Evolutionary conservation across 306 rosid genomes (phyloP).

Genomic region (Betula pendula): DNA sequence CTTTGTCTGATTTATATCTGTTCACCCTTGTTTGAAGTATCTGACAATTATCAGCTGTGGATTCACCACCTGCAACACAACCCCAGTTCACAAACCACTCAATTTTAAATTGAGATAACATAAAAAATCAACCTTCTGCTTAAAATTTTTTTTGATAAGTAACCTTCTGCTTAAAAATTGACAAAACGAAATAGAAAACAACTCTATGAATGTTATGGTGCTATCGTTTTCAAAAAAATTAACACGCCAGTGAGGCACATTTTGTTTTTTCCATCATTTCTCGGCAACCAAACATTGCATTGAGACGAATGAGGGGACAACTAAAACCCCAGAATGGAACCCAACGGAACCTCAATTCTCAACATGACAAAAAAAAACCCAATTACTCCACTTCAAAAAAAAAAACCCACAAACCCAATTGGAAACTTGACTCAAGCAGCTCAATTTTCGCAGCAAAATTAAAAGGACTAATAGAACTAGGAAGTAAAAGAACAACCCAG

Average conservation of each 20-base stretch:
- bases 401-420: neutral
- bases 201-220: neutral
- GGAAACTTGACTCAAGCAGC: conserved; percentile 13
- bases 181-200: neutral
- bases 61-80: conserved; percentile 78
- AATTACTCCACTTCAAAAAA: neutral
- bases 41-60: conserved; percentile 76
- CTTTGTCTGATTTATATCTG: conserved; percentile 77
- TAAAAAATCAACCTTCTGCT: neutral
- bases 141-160: too few relatives aligned
- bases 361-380: neutral
- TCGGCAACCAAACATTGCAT: neutral
- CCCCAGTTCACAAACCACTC: conserved; percentile 14
- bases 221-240: neutral
- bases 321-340: neutral
- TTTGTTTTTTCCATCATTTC: neutral
- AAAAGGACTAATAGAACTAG: neutral
- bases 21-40: conserved; percentile 95
- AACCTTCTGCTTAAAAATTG: neutral
- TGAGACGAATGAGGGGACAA: neutral
- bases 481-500: neutral
- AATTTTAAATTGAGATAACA: neutral
- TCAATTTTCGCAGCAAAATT: neutral
- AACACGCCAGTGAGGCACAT: neutral
- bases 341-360: neutral